phyloP scores from a whole-genome alignment of 176 grass and related monocot species.

The Cenchrus purpureus region DNA sequence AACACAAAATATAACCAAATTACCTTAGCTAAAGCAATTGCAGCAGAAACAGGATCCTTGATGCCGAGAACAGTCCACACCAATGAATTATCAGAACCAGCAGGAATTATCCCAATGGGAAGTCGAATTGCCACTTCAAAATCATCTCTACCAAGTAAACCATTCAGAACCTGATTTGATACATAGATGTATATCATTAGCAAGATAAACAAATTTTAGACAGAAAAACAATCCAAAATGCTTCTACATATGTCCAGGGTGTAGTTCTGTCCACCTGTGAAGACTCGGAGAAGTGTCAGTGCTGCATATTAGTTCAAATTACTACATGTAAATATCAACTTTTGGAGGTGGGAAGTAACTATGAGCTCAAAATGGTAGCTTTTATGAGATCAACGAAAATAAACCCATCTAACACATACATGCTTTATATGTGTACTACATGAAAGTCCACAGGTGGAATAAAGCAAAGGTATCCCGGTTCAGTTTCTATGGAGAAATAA shows the following conservation, averaged over 20 bases:
- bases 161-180: slow-evolving; percentile 78
- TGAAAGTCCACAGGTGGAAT: slow-evolving; percentile 8
- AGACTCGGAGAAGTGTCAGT: slow-evolving; percentile 16
- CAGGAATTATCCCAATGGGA: slow-evolving; percentile 86
- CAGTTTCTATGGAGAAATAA: slow-evolving; percentile 23
- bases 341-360: neutral
- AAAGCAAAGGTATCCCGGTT: slow-evolving; percentile 12
- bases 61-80: slow-evolving; percentile 85
- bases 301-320: slow-evolving; percentile 27
- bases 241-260: neutral
- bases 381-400: neutral
- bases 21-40: slow-evolving; percentile 73
- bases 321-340: neutral
- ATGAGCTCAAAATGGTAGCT: slow-evolving; percentile 5
- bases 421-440: neutral
- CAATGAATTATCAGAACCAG: slow-evolving; percentile 95
- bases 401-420: slow-evolving; percentile 15
- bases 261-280: slow-evolving; percentile 6
- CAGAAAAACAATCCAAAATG: neutral
- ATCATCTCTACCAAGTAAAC: slow-evolving; percentile 80
- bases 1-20: slow-evolving; percentile 37
- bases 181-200: slow-evolving; percentile 16
- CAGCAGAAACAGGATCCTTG: slow-evolving; percentile 87
- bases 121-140: slow-evolving; percentile 56
- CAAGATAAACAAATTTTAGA: neutral